Evolutionary conservation across 345 rosid genomes (phyloP), one percentile per base, ranked within the genome.

Genomic region (Durio zibethinus): DNA sequence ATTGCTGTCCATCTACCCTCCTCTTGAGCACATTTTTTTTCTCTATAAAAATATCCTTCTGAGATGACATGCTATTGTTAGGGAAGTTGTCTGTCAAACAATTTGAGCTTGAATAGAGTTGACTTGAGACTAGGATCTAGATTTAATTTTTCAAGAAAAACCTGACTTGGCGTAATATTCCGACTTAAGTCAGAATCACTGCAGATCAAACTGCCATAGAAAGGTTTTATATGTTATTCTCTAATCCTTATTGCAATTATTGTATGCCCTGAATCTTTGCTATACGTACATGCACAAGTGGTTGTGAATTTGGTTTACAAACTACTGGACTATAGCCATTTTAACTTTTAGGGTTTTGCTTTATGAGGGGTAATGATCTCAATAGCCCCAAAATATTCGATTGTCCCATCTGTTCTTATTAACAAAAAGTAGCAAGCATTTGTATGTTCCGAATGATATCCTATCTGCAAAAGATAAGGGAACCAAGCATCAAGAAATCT

Each of bases 311-410:
- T 45, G 52, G 60, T 52, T 77, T 56, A 59, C 21, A 29, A 40
- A 3, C 18, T 74, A 20, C 31, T 66, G 45, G 50, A 72, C 27
- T 76, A 65, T 48, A 82, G 45, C 85, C 82, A 82, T 82, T 79
- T 91, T 60, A 84, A 66, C 53, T 75, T 81, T 77, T 91, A 93
- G 11, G 78, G n/a, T 68, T 84, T 75, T 16, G 88, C 87, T 80
- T 73, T 87, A 9, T 11, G 20, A 5, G 99, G 98, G 3, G 93
- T 94, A n/a, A n/a, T n/a, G n/a, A n/a, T n/a, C n/a, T n/a, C n/a
- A 20, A 90, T 91, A 63, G 97, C 97, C 11, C 90, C 90, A 10
- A 76, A 96, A 77, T 92, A 97, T 82, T 91, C 98, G 0, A 59
- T 38, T 40, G 97, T 87, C 23, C 92, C 97, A 9, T 96, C 98